Conservation (phyloP, 129 eudicot species). For the Centaurea solstitialis region DNA sequence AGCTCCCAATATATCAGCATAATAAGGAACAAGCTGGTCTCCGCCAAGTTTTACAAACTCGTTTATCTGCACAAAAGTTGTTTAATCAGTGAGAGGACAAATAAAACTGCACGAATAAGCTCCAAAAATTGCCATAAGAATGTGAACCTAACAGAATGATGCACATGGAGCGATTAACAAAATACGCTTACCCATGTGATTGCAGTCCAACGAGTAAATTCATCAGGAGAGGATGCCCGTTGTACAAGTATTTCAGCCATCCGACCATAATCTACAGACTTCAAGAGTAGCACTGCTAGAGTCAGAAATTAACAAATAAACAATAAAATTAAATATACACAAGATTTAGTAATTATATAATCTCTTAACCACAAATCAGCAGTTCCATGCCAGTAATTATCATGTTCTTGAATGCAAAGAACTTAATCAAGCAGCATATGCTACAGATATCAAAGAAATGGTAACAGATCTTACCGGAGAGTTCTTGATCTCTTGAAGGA, state of each 20-base stretch:
- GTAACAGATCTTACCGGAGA: constrained; percentile 68
- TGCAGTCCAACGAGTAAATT: constrained; percentile 94
- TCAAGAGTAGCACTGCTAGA: constrained; percentile 39
- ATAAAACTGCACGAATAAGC: background rate
- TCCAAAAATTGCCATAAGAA: background rate
- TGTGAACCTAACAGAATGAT: background rate
- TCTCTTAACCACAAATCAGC: constrained; percentile 7
- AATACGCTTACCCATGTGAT: constrained; percentile 86
- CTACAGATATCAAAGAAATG: background rate
- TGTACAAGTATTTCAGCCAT: constrained; percentile 99
- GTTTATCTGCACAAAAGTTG: constrained; percentile 61
- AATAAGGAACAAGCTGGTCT: constrained; percentile 95
- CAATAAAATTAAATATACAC: background rate
- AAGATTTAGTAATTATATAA: background rate
- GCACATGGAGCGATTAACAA: background rate
- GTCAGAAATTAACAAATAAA: constrained; percentile 12
- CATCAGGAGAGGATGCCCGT: constrained; percentile 91
- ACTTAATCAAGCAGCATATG: constrained; percentile 6
- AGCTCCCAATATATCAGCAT: constrained; percentile 95
- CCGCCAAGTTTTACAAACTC: constrained; percentile 99
- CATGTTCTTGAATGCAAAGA: constrained; percentile 4
- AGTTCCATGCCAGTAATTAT: background rate
- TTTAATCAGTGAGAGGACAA: background rate
- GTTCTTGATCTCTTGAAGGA: constrained; percentile 96
- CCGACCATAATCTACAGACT: constrained; percentile 99